Base-by-base conservation (phyloP, 1,284 basidiomycete species). In the Neotropicomus parvogracilis region DNA sequence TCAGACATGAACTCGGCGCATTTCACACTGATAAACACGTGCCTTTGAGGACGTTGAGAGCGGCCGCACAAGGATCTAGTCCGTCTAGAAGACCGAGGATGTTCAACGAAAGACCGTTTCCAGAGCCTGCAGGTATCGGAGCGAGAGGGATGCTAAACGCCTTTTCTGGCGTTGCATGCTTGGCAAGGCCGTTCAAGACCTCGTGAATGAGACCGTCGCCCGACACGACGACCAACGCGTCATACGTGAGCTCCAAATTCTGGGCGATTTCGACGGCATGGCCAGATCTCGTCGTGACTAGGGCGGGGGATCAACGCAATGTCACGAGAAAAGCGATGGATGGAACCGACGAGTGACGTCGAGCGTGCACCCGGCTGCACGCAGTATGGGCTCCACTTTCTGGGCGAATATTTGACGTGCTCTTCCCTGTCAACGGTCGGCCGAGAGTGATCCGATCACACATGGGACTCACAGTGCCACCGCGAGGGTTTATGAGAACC, bases 201-300 rank as follows among this genome's bases (percentile, higher is more conserved):
- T 98, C 95, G 63, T 95, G 91, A 8, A 94, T 64, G 35, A 93
- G 75, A 6, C 95, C 95, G 64, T 98, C 95, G 0, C 95, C 95
- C 0, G 91, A 94, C 19, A 95, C 80, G 8, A 83, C 71, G n/a
- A 91, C 79, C 28, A 97, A 68, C 0, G 85, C 91, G 59, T 91
- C 91, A 54, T 81, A 91, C 10, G 78, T 71, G 1, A 93, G 70
- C 0, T 77, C 62, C 26, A 94, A 70, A 0, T 74, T 69, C 50
- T 77, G 75, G 0, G 77, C 84, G 42, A 94, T 75, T 44, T 92
- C 84, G 27, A 72, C 69, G 0, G 90, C 94, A 66, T 98, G 91
- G 16, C 78, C 74, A 3, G 70, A 59, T 48, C 83, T 79, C n/a
- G 78, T 81, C 1, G 91, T 94, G 52, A 82, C 91, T 91, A 56